Base-by-base conservation (phyloP, 352 stramenopile genomes). In the Phytophthora idaei region DNA sequence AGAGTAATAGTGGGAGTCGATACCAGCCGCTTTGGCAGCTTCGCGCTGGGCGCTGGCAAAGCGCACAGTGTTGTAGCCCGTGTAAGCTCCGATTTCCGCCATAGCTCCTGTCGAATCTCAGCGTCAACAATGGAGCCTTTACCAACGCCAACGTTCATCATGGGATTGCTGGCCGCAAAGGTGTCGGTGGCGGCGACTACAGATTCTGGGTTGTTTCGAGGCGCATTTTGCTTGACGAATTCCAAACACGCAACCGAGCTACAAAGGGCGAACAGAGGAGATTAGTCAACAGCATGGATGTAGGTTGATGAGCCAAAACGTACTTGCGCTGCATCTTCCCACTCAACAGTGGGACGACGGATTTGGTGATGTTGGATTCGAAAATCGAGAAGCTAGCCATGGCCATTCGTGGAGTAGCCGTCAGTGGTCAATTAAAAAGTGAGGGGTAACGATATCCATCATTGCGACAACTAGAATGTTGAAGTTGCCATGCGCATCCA, bases 1-100 rank as follows among this genome's bases (percentile, higher is more conserved):
- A 2, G 56, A 71, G 63, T 71, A 71, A 31, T 67, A 74, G 58
- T 74, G 67, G 9, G 67, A 70, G 17, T 69, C 48, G 14, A 52
- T 17, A 10, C 46, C 61, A 32, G 61, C 61, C 5, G 52, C 36
- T 42, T 56, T 69, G 11, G 63, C 57, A 14, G 41, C 41, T 25
- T 67, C 42, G 4, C 61, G 55, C 45, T 71, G 67, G 0, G 29
- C 34, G 14, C 15, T 54, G 25, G 67, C 61, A 41, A 74, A 74
- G 36, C 61, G 67, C 29, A 74, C 61, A 1, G 67, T 62, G 49
- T 61, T 74, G 55, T 74, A 74, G 3, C 67, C 67, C 5, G 55
- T 71, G 53, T 71, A 74, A 17, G 60, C 67, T 1, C 67, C 67
- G 25, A 69, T 57, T 41, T 71, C 67, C 8, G 57, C 63, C 67